These are phyloP conservation scores for Pisolithus tinctorius DNA, from an alignment of 768 basidiomycete genomes.

Conservation along the genomic window DNA sequence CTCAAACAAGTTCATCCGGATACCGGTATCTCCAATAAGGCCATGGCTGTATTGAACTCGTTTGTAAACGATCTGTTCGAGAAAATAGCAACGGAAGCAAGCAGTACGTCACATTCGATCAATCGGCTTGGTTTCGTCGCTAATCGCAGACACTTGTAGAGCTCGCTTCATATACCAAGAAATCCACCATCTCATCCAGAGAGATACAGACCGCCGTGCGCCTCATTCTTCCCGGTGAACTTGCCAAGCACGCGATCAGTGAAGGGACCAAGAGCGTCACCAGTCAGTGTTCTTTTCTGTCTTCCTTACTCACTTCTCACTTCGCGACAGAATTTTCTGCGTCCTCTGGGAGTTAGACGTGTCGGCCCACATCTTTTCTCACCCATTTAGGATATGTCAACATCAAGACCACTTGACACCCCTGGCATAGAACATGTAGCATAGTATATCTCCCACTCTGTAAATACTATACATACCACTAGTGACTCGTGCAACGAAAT, in stretches of 20 bases:
- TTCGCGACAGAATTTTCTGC: slow-evolving; percentile 21
- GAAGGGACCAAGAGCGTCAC: slow-evolving; percentile 67
- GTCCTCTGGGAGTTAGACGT: slow-evolving; percentile 5
- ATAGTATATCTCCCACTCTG: slow-evolving; percentile 13
- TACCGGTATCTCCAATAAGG: slow-evolving; percentile 68
- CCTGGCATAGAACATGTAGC: slow-evolving; percentile 12
- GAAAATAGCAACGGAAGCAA: slow-evolving; percentile 48
- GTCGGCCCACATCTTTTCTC: too few species aligned
- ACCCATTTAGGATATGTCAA: background rate
- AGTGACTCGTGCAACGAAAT: background rate
- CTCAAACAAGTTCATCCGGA: slow-evolving; percentile 71
- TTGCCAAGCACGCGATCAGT: slow-evolving; percentile 71
- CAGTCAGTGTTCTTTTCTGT: slow-evolving; percentile 14
- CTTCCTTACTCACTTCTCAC: slow-evolving; percentile 1
- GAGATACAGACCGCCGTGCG: slow-evolving; percentile 69
- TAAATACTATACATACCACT: slow-evolving; percentile 14
- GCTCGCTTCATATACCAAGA: slow-evolving; percentile 64
- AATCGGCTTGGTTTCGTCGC: background rate
- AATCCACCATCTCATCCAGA: slow-evolving; percentile 67
- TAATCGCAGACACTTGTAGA: slow-evolving; percentile 22
- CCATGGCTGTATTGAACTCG: slow-evolving; percentile 52
- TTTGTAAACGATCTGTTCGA: slow-evolving; percentile 61
- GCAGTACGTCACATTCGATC: slow-evolving; percentile 29
- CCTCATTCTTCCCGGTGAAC: slow-evolving; percentile 64
- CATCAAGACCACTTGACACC: too few species aligned